These are phyloP conservation scores for Quercus wislizeni DNA, from an alignment of 306 rosid genomes.

Conservation along the genomic window DNA sequence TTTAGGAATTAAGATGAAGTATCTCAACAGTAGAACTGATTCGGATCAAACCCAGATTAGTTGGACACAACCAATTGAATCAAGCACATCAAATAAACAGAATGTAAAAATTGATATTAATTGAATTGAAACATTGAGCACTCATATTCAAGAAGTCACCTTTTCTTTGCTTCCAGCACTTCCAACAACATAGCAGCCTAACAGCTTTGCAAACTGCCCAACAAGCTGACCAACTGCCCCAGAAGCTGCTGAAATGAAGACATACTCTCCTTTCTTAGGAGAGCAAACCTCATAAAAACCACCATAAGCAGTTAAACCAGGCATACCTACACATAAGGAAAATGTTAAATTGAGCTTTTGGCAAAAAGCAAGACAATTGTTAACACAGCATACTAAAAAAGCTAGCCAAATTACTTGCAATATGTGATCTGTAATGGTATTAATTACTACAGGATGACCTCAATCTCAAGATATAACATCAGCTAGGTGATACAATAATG, in stretches of 20 bases:
- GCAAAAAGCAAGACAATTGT: neutral
- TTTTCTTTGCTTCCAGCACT: constrained; percentile 42
- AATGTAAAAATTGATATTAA: neutral
- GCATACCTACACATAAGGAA: neutral
- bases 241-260: constrained; percentile 36
- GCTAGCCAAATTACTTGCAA: neutral
- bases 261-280: constrained; percentile 39
- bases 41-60: neutral
- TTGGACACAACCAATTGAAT: neutral
- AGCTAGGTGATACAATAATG: too few relatives aligned
- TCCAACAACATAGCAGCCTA: constrained; percentile 43
- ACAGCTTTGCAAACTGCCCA: constrained; percentile 40
- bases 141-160: constrained; percentile 9
- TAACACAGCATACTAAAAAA: neutral
- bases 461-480: neutral
- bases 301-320: constrained; percentile 29
- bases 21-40: neutral
- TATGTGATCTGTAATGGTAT: neutral
- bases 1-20: neutral
- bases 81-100: too few relatives aligned
- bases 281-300: constrained; percentile 33
- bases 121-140: neutral
- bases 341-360: neutral
- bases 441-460: neutral
- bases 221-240: constrained; percentile 51